Evolutionary conservation across 2,329 filamentous ascomycete genomes (phyloP), one percentile per base, ranked within the genome.

Genomic region (Monosporascus cannonballus): DNA sequence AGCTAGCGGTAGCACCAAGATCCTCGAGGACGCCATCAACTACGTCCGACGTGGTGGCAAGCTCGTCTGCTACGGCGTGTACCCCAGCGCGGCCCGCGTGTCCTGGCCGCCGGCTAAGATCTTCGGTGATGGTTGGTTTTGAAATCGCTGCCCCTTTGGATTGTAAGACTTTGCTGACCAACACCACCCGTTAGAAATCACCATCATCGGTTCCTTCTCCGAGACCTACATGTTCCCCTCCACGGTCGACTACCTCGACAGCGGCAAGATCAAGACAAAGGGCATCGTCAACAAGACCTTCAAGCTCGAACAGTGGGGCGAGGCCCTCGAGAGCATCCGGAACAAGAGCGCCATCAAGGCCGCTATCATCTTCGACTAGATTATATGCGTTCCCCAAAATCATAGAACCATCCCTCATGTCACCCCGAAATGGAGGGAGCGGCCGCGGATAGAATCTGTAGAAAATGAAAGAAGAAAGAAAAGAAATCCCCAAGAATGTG

Each of bases 281-380:
- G 85, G 86, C 4, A 87, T 90, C 51, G 85, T 88, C 58, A 87
- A 88, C 72, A 88, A 87, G 74, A 80, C 77, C 6, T 90, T 84
- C 73, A 84, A 78, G 71, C 74, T 89, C n/a, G 85, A 90, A 64
- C 78, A 89, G 66, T 89, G 84, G 78, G 81, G 74, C 46, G 82
- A 87, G 66, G 86, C 84, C 56, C 72, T 90, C 59, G 81, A 88
- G 67, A 78, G 81, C 53, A 88, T 90, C 75, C 81, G 77, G 63
- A 84, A 87, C 71, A 88, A 89, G 76, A 80, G 73, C 50, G 85
- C 85, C 54, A 87, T 90, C 66, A 90, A 90, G 76, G 85, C 85
- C 50, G 84, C 83, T 17, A 88, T 90, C 67, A 79, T 83, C 47
- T 89, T 87, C 62, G 84, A 88, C 56, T 82, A 77, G 25, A 34